Evolutionary conservation across 2,329 filamentous ascomycete species (phyloP), one percentile per base, ranked within the genome.

Genomic region (Trichoderma semiorbis): DNA sequence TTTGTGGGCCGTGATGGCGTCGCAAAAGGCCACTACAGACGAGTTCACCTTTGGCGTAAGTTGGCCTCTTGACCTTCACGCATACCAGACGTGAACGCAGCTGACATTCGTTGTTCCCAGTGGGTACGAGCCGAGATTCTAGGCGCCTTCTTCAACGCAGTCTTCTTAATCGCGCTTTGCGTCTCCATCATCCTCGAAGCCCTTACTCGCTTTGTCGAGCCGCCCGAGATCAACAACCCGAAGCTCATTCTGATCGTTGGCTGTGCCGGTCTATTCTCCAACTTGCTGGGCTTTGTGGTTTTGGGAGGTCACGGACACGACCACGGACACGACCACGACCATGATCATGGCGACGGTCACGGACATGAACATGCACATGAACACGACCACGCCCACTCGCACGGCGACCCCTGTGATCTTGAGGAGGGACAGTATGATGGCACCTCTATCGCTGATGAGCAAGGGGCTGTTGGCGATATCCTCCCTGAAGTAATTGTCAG

Each of bases 111-210:
- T 34, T 69, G 21, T 30, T 58, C 24, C 10, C 77, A 95, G 92
- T 99, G 95, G 93, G 92, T 98, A 85, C 93, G 96, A 76, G 96
- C 96, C 43, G 96, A 99, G 85, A 98, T 97, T 12, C 87, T 99
- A 7, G 96, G 96, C 78, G 96, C 96, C 62, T 91, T 98, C 77
- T 93, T 98, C 83, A 99, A 99, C 78, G 96, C 96, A 75, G 95
- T 98, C 60, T 99, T 99, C 84, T 87, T 99, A 58, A 96, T 99
- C 78, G 96, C 96, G 8, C 89, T 99, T 10, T 99, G 96, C 83
- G 87, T 99, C 71, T 97, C 95, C 65, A 99, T 99, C 81, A 93
- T 98, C 78, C 90, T 99, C 77, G 96, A 99, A 82, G 96, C 96
- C 18, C 88, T 98, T 73, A 94, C 95, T 77, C 92, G 96, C 78